Evolutionary conservation across 1,284 basidiomycete species (phyloP), one percentile per base, ranked within the genome.

Genomic region (Ceratobasidium sp.): DNA sequence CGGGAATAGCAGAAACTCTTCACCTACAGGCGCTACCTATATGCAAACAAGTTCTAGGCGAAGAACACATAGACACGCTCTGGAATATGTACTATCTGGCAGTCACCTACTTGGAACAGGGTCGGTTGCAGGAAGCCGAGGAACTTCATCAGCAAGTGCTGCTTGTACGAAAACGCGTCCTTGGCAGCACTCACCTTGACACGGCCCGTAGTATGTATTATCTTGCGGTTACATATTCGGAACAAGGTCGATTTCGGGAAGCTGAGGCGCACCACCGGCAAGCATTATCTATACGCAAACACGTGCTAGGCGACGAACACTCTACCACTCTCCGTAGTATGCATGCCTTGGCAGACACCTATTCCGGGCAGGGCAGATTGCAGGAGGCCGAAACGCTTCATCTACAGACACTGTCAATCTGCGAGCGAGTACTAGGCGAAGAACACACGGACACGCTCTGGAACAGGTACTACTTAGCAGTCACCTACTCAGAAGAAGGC

Each of bases 231-330:
- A 62, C 22, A 2, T 62, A 43, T 19, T 43, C 32, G 8, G n/a
- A 37, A n/a, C 59, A 62, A 62, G 59, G 59, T 17, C 59, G 59
- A 62, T 9, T 62, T 4, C n/a, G 43, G 13, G 17, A 62, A n/a
- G 59, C 59, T 2, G 59, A 62, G 40, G 34, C 1, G 3, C 59
- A 43, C 11, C 40, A 62, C 22, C 22, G 9, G 5, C 54, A 57
- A 25, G 25, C 32, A 1, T n/a, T 46, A 8, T 29, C 8, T 25
- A 44, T 19, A 46, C 46, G 64, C 5, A 3, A 44, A 66, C 34
- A 37, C 1, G 22, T 62, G 6, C 34, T 62, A 8, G 59, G 59
- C 15, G 59, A 62, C 32, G 34, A n/a, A 9, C 59, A 62, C 59
- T 43, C 19, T 9, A 11, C n/a, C n/a, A 62, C 59, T 37, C 34